Conservation (phyloP, 164 flowering plant species). For the Vitis rupestris region DNA sequence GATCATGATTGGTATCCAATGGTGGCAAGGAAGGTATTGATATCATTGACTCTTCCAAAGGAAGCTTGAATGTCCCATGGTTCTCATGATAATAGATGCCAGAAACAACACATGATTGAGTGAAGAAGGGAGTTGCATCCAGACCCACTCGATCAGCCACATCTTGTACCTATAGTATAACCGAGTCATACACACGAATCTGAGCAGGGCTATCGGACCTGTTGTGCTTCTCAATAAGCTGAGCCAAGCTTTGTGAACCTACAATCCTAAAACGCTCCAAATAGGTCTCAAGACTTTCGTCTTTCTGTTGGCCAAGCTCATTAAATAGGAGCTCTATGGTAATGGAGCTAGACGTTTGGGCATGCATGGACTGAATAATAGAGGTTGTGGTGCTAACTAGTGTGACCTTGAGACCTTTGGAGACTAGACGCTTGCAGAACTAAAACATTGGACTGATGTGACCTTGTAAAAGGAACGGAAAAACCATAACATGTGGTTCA, state of each 20-base stretch:
- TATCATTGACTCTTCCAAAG: background rate
- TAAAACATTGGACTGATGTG: conserved; percentile 43
- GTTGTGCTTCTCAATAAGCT: conserved; percentile 23
- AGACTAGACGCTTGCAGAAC: conserved; percentile 30
- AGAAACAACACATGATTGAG: conserved; percentile 40
- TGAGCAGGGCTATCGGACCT: conserved; percentile 8
- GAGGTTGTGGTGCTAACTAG: conserved; percentile 16
- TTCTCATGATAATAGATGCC: conserved; percentile 24
- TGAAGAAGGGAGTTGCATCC: conserved; percentile 42
- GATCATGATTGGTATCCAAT: conserved; percentile 6
- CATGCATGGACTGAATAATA: conserved; percentile 7
- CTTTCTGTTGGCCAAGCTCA: conserved; percentile 12
- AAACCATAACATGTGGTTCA: conserved; percentile 8
- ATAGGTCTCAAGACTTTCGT: background rate
- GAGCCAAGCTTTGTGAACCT: conserved; percentile 16
- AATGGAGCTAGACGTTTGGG: background rate
- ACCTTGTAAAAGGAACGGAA: conserved; percentile 33
- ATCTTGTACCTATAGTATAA: conserved; percentile 44
- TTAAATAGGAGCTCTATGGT: conserved; percentile 17
- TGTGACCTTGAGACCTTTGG: conserved; percentile 23
- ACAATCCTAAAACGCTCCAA: conserved; percentile 3
- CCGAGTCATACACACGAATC: conserved; percentile 41
- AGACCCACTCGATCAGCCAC: conserved; percentile 30
- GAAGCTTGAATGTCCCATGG: conserved; percentile 11
- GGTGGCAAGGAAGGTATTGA: conserved; percentile 31